phyloP scores from a whole-genome alignment of 768 basidiomycete species.

The Kwoniella shandongensis region DNA sequence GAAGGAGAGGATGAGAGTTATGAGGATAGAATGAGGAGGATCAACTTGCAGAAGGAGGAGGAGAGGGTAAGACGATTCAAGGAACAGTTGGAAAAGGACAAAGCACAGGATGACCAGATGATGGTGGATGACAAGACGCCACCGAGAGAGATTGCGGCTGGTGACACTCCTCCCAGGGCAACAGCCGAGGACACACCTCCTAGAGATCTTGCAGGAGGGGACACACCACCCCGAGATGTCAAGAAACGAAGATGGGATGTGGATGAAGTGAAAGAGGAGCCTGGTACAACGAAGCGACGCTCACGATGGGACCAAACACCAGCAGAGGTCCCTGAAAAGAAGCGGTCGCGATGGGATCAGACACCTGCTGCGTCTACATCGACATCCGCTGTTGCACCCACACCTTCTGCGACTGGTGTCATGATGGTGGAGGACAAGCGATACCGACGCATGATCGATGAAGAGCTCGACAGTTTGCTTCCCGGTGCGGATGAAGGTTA shows the following conservation, averaged over 20 bases:
- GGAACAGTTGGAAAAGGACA: constrained; percentile 78
- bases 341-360: constrained; percentile 97
- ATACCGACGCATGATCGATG: constrained; percentile 91
- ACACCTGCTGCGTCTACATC: constrained; percentile 67
- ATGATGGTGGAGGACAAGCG: constrained; percentile 74
- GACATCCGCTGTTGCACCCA: constrained; percentile 48
- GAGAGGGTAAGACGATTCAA: constrained; percentile 75
- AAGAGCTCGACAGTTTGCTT: constrained; percentile 88
- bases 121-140: constrained; percentile 80
- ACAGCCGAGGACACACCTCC: constrained; percentile 57
- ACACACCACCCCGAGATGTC: constrained; percentile 28
- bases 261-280: constrained; percentile 61
- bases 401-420: constrained; percentile 23
- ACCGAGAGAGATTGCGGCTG: constrained; percentile 67
- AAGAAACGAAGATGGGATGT: constrained; percentile 84
- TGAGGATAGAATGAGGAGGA: constrained; percentile 91
- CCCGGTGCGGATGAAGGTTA: constrained; percentile 73
- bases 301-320: constrained; percentile 97
- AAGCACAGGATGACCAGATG: constrained; percentile 67
- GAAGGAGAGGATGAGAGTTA: constrained; percentile 79
- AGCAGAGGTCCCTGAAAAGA: constrained; percentile 67
- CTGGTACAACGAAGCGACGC: constrained; percentile 79
- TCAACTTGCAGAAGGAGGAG: constrained; percentile 91
- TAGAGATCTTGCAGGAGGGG: constrained; percentile 57
- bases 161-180: constrained; percentile 25